Conservation (phyloP, 2,329 filamentous ascomycete genomes). For the Dryadomyces quercus-mongolicae region DNA sequence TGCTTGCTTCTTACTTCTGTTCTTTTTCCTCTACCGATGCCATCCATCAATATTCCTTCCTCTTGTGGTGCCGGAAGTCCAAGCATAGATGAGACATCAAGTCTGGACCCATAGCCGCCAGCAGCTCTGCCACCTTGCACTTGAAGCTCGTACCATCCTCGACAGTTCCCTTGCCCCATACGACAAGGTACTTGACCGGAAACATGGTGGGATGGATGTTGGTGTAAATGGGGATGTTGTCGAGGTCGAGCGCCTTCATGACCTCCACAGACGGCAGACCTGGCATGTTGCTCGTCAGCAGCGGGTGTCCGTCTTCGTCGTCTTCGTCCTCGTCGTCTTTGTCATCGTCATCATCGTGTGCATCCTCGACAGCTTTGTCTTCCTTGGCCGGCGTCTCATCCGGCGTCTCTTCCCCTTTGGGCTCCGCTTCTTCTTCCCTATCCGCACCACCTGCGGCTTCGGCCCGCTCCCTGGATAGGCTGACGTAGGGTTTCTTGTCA, state of each 20-base stretch:
- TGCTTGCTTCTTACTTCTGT: background rate
- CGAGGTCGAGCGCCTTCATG: slow-evolving; percentile 43
- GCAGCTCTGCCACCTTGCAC: slow-evolving; percentile 52
- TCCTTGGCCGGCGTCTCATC: background rate
- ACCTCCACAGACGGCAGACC: slow-evolving; percentile 47
- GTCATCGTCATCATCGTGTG: slow-evolving; percentile 16
- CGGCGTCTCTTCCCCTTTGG: background rate
- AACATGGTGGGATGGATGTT: slow-evolving; percentile 25
- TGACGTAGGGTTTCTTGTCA: slow-evolving; percentile 45
- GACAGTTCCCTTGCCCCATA: slow-evolving; percentile 45
- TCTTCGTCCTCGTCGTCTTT: slow-evolving; percentile 10
- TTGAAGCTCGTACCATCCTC: slow-evolving; percentile 40
- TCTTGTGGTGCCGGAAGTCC: slow-evolving; percentile 29
- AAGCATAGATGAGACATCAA: slow-evolving; percentile 44
- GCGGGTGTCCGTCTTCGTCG: slow-evolving; percentile 18
- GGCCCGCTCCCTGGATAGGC: slow-evolving; percentile 23
- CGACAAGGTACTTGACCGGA: slow-evolving; percentile 37
- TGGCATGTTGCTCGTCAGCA: slow-evolving; percentile 54
- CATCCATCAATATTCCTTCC: background rate
- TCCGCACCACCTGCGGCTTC: slow-evolving; percentile 8
- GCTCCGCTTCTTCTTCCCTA: slow-evolving; percentile 9
- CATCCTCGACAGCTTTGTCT: too few species aligned
- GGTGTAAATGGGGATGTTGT: slow-evolving; percentile 43
- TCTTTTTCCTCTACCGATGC: background rate
- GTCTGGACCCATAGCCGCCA: slow-evolving; percentile 52